Base-by-base conservation (phyloP, 306 rosid species). In the Prunus mume region DNA sequence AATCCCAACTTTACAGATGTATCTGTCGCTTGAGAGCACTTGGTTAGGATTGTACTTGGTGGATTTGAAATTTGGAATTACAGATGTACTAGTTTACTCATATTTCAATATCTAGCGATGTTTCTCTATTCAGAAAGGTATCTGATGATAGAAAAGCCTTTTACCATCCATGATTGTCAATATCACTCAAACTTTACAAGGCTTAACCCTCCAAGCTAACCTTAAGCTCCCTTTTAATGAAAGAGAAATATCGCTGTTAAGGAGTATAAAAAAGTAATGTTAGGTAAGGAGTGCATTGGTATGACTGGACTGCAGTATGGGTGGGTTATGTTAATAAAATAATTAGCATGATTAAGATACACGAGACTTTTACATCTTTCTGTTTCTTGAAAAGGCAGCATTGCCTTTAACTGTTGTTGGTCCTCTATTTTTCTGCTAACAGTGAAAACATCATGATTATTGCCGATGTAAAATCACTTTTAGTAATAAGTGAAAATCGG, bases 261-360 rank as follows among this genome's bases (percentile, higher is more conserved):
- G 9, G 19, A 15, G 58, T 8, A 55, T 51, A 72, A 24, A 77
- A 74, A 45, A 43, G 67, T 34, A 0, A 78, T 25, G 65, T 79
- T 81, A 68, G 83, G 85, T 76, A 43, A 58, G 45, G 46, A 27
- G 65, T 69, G 15, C 69, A 69, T 66, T 69, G 71, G 66, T n/a
- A 70, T 50, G 76, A 69, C 80, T 55, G 30, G 76, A 69, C 62
- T 56, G 78, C 81, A 58, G 18, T 73, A 9, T 76, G 41, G 85
- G 76, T 68, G 52, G 8, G 30, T 25, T 68, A 61, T 14, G 30
- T 12, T 63, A 43, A 50, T 52, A 74, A 69, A 74, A 73, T 63
- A 34, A 22, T 52, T 66, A 32, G 55, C 60, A 61, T 61, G 60
- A 73, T 46, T 45, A 50, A 60, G 19, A 49, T 52, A 52, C 49